Percentiles rank a stretch among this genome's conserved stretches.
Evolutionary conservation across 2,329 filamentous ascomycete genomes (phyloP).

Genomic region (Beauveria sp.): DNA sequence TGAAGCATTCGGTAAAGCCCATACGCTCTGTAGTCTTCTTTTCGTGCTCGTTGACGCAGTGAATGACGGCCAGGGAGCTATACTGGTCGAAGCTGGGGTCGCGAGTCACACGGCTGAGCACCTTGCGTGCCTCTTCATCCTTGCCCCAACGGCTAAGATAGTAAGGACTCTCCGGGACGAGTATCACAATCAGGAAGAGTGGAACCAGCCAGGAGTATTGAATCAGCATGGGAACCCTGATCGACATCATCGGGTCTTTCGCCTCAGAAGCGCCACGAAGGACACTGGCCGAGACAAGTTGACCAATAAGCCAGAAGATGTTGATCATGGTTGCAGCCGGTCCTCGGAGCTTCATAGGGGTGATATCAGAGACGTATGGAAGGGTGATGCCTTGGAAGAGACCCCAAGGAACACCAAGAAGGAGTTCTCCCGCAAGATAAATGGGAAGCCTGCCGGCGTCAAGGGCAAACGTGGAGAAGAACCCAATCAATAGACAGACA

Average conservation of each 20-base stretch:
- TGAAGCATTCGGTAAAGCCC: slow-evolving; percentile 28
- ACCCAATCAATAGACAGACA: slow-evolving; percentile 2
- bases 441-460: slow-evolving; percentile 9
- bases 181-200: slow-evolving; percentile 23
- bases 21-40: slow-evolving; percentile 18
- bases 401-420: slow-evolving; percentile 29
- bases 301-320: slow-evolving; percentile 33
- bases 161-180: slow-evolving; percentile 33
- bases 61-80: slow-evolving; percentile 29
- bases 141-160: slow-evolving; percentile 27
- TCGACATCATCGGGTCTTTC: slow-evolving; percentile 23
- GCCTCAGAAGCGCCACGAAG: slow-evolving; percentile 23
- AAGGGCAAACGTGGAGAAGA: background rate
- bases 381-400: slow-evolving; percentile 27
- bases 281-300: slow-evolving; percentile 27
- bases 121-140: slow-evolving; percentile 21
- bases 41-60: slow-evolving; percentile 29
- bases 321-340: slow-evolving; percentile 32
- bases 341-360: slow-evolving; percentile 25
- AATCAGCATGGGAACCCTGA: slow-evolving; percentile 30
- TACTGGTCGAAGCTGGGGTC: slow-evolving; percentile 23
- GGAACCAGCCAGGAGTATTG: slow-evolving; percentile 32
- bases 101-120: slow-evolving; percentile 22
- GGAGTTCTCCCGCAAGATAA: slow-evolving; percentile 26
- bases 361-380: slow-evolving; percentile 31